Base-by-base conservation (phyloP, 345 rosid genomes). In the Gossypium ekmanianum region DNA sequence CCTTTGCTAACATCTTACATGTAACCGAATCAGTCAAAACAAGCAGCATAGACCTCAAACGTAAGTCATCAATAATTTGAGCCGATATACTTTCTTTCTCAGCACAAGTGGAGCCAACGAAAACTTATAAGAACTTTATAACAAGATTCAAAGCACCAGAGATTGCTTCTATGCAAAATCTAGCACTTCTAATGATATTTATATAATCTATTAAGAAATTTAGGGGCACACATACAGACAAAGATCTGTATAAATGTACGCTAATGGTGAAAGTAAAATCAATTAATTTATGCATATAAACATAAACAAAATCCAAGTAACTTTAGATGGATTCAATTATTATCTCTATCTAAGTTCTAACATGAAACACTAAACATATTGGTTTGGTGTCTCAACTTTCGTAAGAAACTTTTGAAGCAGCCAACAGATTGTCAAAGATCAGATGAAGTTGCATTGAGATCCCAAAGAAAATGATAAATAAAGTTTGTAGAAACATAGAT, bases 281-380 rank as follows among this genome's bases (percentile, higher is more conserved):
- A 20, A 66, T 44, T 24, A 67, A 47, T 47, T 11, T 47, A 39
- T 14, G 13, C 20, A 22, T 7, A 68, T 22, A 39, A 68, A 47
- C 56, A 48, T 14, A 48, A 68, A 24, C 71, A 41, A 65, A n/a
- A 67, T 47, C 71, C 72, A 68, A 48, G 41, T 16, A 34, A 68
- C 14, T 26, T 68, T 50, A 26, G 57, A 68, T 14, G 72, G 58
- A 24, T 68, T 45, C 20, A 24, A 14, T 13, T 24, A 22, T 47
- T 14, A 66, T 26, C 11, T 69, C 45, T 17, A 50, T 47, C 71
- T n/a, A 29, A 43, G 55, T 66, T 22, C 56, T 6, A 24, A 9
- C 54, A 47, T 67, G 55, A 11, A 47, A 47, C 2, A 45, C 4
- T 20, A 67, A 22, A 1, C 52, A 14, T 14, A 48, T 26, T 50